Conservation (phyloP, 306 rosid genomes). For the Vicia faba region DNA sequence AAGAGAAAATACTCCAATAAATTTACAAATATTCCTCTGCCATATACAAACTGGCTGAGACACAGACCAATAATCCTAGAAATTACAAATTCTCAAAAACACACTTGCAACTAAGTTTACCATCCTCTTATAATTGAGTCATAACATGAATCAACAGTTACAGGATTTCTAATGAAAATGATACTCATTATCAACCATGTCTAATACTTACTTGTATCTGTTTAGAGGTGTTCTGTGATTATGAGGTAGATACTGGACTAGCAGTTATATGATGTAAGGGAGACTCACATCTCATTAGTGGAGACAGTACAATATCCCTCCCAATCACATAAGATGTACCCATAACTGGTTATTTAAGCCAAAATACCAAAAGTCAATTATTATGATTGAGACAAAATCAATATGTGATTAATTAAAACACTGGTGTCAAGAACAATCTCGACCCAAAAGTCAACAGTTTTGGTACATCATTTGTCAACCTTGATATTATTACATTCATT, state of each 20-base stretch:
- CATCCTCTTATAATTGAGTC: too few relatives aligned
- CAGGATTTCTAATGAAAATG: too few relatives aligned
- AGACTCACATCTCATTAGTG: neutral
- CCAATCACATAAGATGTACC: neutral
- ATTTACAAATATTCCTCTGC: too few relatives aligned
- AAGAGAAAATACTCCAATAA: too few relatives aligned
- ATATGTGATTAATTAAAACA: conserved; percentile 10
- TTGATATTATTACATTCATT: conserved; percentile 29
- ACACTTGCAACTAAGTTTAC: too few relatives aligned
- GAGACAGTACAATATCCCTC: neutral
- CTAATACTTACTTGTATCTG: too few relatives aligned
- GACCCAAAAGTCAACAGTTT: conserved; percentile 2
- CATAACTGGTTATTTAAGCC: neutral
- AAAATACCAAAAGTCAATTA: neutral
- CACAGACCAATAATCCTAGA: too few relatives aligned
- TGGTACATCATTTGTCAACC: neutral
- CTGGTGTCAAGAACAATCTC: conserved; percentile 21
- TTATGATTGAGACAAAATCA: neutral
- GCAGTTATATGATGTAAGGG: neutral
- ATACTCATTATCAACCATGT: too few relatives aligned
- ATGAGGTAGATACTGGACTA: neutral
- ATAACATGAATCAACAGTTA: too few relatives aligned
- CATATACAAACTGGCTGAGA: too few relatives aligned
- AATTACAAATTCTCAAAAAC: too few relatives aligned
- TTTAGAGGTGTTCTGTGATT: too few relatives aligned